These are phyloP conservation scores for Oenanthe javanica DNA, from an alignment of 140 eudicot genomes.

Conservation along the genomic window DNA sequence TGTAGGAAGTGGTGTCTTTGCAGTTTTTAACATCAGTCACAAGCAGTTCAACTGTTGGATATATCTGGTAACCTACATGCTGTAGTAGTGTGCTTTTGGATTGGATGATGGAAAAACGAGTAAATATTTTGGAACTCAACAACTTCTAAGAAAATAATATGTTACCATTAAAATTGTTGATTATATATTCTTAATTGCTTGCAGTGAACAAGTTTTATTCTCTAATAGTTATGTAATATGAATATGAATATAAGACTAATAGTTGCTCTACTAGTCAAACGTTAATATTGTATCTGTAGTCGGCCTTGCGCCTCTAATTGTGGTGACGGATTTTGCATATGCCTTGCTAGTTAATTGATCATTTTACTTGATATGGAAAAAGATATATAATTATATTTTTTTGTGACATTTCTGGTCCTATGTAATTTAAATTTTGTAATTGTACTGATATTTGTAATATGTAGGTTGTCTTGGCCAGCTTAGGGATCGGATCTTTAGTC, in stretches of 20 bases:
- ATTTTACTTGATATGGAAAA: neutral
- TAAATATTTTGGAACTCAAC: neutral
- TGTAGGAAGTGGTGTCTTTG: neutral
- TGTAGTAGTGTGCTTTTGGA: neutral
- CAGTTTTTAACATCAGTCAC: neutral
- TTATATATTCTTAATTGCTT: neutral
- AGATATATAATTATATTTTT: constrained; percentile 5
- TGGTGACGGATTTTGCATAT: neutral
- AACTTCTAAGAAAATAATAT: neutral
- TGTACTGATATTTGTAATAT: constrained; percentile 11
- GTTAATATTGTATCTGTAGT: neutral
- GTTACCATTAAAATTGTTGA: neutral
- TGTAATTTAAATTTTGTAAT: neutral
- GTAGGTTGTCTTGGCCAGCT: constrained; percentile 70
- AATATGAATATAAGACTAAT: neutral
- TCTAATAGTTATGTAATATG: too few species aligned
- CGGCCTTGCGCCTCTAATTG: neutral
- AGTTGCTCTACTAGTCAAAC: neutral
- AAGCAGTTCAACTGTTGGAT: neutral
- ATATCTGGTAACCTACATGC: neutral
- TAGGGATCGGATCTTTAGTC: constrained; percentile 83
- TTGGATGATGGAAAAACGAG: too few species aligned
- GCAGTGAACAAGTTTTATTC: neutral
- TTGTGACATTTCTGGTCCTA: constrained; percentile 6
- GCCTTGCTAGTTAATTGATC: neutral